A percentile compares a stretch with the other conserved stretches of the same genome.
Conservation (phyloP, 1,284 basidiomycete genomes). For the Trichosporon inkin region DNA sequence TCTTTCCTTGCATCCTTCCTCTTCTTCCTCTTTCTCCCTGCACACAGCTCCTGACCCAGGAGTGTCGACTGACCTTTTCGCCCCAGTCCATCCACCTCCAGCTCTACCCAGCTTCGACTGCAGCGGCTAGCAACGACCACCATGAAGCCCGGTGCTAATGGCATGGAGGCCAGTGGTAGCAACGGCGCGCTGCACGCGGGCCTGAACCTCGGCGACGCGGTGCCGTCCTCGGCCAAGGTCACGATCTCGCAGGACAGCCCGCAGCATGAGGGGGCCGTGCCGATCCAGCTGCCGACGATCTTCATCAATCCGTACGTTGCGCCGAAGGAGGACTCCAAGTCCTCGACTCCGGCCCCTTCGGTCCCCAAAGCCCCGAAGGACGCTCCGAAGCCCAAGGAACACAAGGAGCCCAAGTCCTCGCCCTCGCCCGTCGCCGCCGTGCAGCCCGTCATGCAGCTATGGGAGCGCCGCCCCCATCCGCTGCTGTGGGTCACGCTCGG, state of each 20-base stretch:
- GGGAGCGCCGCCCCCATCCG: constrained; percentile 33
- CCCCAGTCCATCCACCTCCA: too few relatives aligned
- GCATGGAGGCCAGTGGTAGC: background rate
- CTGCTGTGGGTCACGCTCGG: constrained; percentile 42
- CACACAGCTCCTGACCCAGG: too few relatives aligned
- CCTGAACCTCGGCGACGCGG: constrained; percentile 1
- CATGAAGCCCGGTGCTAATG: background rate
- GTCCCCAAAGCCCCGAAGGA: background rate
- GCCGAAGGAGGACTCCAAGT: background rate
- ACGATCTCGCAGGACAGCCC: background rate
- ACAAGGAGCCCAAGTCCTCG: background rate
- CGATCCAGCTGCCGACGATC: background rate
- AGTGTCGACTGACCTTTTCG: too few relatives aligned
- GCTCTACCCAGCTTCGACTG: too few relatives aligned
- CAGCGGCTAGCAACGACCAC: too few relatives aligned
- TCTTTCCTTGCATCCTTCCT: too few relatives aligned
- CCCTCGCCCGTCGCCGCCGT: background rate
- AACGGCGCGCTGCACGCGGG: background rate
- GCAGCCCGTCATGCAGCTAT: background rate
- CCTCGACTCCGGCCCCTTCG: background rate
- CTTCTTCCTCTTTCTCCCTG: too few relatives aligned
- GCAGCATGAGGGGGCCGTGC: constrained; percentile 5
- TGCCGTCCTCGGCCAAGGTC: background rate
- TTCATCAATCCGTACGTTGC: constrained; percentile 1
- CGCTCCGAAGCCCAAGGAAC: background rate